Percentiles rank a stretch among this genome's conserved stretches.
Evolutionary conservation across 805 yeast species (phyloP).

Genomic region (Cyberlindnera euphorbiiphila): DNA sequence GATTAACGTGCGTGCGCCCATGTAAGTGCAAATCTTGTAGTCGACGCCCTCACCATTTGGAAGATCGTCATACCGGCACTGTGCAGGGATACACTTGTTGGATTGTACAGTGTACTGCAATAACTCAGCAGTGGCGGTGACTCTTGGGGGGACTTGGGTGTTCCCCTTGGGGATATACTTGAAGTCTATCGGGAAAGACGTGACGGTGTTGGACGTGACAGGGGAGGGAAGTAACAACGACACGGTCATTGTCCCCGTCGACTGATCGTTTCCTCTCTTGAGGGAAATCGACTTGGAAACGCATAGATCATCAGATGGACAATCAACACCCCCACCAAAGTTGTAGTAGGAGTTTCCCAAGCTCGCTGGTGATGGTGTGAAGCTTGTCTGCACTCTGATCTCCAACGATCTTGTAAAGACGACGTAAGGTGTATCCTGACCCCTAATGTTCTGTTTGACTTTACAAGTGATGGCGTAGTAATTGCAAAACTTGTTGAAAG

Average conservation of each 20-base stretch:
- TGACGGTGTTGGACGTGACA: neutral
- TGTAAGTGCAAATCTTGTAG: neutral
- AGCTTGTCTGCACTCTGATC: conserved; percentile 11
- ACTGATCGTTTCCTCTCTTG: conserved; percentile 1
- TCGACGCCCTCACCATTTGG: neutral
- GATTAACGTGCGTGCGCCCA: conserved; percentile 1
- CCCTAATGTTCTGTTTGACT: conserved; percentile 16
- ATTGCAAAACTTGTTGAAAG: conserved; percentile 12
- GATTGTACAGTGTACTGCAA: conserved; percentile 18
- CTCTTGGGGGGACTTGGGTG: conserved; percentile 1
- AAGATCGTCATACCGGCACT: conserved; percentile 1
- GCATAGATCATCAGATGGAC: conserved; percentile 13
- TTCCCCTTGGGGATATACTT: conserved; percentile 10
- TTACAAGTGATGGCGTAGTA: conserved; percentile 16
- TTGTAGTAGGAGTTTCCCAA: conserved; percentile 14
- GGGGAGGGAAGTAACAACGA: conserved; percentile 15
- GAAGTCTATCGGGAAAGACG: conserved; percentile 12
- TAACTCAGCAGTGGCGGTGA: conserved; percentile 4
- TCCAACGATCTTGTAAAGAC: conserved; percentile 21
- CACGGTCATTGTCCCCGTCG: conserved; percentile 13
- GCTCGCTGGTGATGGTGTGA: conserved; percentile 11
- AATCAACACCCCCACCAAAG: conserved; percentile 11
- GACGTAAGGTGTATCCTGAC: conserved; percentile 14
- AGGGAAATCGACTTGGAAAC: conserved; percentile 15
- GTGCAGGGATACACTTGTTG: conserved; percentile 8